A percentile compares a stretch with the other conserved stretches of the same genome.
Conservation (phyloP, 1,139 yeast species). For the Magnusiomyces tetraspermus region DNA sequence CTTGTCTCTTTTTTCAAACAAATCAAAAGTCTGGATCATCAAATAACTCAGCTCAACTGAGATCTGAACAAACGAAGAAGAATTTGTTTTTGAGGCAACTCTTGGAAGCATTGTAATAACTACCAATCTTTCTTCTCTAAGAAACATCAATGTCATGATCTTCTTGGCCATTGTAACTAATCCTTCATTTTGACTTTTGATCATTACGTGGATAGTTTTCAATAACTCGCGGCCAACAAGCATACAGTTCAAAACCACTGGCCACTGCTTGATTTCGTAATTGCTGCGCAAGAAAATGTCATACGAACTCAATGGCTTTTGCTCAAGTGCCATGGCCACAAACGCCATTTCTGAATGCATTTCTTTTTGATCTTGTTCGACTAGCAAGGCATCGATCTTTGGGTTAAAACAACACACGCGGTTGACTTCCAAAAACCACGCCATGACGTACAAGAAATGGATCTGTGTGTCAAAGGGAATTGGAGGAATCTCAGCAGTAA, state of each 20-base stretch:
- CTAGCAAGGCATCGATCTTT: slow-evolving; percentile 12
- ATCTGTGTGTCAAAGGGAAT: slow-evolving; percentile 35
- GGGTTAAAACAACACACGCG: slow-evolving; percentile 7
- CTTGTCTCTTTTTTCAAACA: slow-evolving; percentile 49
- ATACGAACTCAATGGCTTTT: slow-evolving; percentile 53
- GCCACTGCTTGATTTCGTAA: slow-evolving; percentile 28
- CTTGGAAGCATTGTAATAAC: slow-evolving; percentile 53
- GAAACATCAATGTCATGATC: slow-evolving; percentile 48
- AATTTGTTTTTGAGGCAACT: slow-evolving; percentile 56
- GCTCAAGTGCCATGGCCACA: slow-evolving; percentile 59
- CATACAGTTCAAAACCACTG: slow-evolving; percentile 55
- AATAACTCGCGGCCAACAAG: slow-evolving; percentile 60
- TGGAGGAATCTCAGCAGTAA: slow-evolving; percentile 49
- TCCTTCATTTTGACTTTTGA: slow-evolving; percentile 33
- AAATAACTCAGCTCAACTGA: slow-evolving; percentile 60
- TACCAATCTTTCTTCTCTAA: slow-evolving; percentile 54
- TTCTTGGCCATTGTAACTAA: slow-evolving; percentile 42
- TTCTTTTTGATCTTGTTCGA: slow-evolving; percentile 12
- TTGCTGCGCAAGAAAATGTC: slow-evolving; percentile 49
- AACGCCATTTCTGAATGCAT: slow-evolving; percentile 42
- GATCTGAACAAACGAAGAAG: slow-evolving; percentile 46
- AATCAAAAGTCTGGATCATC: slow-evolving; percentile 58
- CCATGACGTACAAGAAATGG: slow-evolving; percentile 50
- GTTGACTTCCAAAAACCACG: slow-evolving; percentile 57
- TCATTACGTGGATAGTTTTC: slow-evolving; percentile 44